Conservation (phyloP, 2,329 filamentous ascomycete genomes). For the Metarhizium robertsii region DNA sequence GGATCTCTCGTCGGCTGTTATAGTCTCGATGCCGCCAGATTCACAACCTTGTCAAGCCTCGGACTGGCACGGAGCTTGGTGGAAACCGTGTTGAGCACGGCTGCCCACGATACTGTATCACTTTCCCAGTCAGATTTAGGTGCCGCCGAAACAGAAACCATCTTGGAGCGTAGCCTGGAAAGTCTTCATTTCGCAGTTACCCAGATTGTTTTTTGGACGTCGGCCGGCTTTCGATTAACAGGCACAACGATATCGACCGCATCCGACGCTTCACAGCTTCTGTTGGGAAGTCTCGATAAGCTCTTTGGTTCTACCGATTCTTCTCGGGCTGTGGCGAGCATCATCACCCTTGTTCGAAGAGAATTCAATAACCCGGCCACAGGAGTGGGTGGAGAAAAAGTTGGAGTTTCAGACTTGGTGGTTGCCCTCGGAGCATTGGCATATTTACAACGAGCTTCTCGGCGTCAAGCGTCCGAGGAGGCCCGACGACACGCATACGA, state of each 20-base stretch:
- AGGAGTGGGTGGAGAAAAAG: slow-evolving; percentile 46
- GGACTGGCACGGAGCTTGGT: slow-evolving; percentile 46
- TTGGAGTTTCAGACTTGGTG: slow-evolving; percentile 52
- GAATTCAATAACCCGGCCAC: slow-evolving; percentile 57
- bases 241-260: slow-evolving; percentile 43
- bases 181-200: slow-evolving; percentile 48
- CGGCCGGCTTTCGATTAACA: slow-evolving; percentile 50
- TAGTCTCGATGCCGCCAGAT: slow-evolving; percentile 42
- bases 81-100: slow-evolving; percentile 43
- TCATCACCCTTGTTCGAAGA: slow-evolving; percentile 52
- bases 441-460: slow-evolving; percentile 50
- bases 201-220: slow-evolving; percentile 51
- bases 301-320: slow-evolving; percentile 62
- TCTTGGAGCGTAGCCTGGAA: slow-evolving; percentile 48
- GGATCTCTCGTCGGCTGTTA: slow-evolving; percentile 42
- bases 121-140: slow-evolving; percentile 37
- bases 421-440: slow-evolving; percentile 52
- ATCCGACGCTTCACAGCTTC: slow-evolving; percentile 47
- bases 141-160: slow-evolving; percentile 42
- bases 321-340: slow-evolving; percentile 56
- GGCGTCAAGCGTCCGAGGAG: slow-evolving; percentile 41
- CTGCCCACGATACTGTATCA: slow-evolving; percentile 39
- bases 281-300: slow-evolving; percentile 51
- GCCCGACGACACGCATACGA: slow-evolving; percentile 36
- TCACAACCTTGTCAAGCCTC: slow-evolving; percentile 47